Conservation (phyloP, 192 early-diverging fungal species). For the Umbelopsis isabellina region DNA sequence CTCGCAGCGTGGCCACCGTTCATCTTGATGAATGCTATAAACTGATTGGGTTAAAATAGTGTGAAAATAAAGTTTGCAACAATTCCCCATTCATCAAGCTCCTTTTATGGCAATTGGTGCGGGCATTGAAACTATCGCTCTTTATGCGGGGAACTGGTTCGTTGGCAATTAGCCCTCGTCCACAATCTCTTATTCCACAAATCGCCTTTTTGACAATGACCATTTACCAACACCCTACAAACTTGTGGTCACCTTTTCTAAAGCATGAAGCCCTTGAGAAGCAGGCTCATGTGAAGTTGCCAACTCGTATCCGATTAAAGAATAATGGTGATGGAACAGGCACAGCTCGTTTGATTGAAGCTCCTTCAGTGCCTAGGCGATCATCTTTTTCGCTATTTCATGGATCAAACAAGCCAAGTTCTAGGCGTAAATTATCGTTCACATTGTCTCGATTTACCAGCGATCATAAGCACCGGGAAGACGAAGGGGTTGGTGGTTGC, state of each 20-base stretch:
- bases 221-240: constrained; percentile 18
- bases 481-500: background rate
- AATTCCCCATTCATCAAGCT: background rate
- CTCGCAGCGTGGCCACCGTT: constrained; percentile 56
- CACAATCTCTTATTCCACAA: background rate
- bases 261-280: background rate
- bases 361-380: background rate
- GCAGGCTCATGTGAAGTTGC: background rate
- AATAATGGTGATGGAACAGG: constrained; percentile 12
- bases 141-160: constrained; percentile 13
- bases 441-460: background rate
- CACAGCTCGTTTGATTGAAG: constrained; percentile 16
- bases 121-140: background rate
- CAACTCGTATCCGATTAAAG: constrained; percentile 14
- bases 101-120: too few relatives aligned
- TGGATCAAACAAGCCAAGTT: background rate
- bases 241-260: background rate
- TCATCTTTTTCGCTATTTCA: constrained; percentile 3
- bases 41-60: constrained; percentile 58
- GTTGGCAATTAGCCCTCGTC: background rate
- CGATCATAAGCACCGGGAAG: background rate
- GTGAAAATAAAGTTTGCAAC: background rate
- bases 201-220: background rate
- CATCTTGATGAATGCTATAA: constrained; percentile 62
- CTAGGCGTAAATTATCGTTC: background rate